Evolutionary conservation across 2,329 filamentous ascomycete species (phyloP), one percentile per base, ranked within the genome.

Genomic region (Xylariaceae sp.): DNA sequence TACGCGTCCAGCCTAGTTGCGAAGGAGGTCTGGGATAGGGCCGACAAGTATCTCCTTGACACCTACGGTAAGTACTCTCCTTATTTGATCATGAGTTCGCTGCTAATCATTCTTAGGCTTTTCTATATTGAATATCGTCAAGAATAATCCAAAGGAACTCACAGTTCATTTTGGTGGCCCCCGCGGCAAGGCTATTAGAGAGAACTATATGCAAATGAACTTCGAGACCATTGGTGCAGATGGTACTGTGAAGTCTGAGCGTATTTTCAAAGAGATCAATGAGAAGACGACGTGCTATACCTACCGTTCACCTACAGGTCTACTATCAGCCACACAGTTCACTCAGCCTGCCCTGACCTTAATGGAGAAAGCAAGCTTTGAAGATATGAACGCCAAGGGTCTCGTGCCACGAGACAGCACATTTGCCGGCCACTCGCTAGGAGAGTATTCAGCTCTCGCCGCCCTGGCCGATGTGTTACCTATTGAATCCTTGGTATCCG

Each of bases 131-230:
- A 92, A 97, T 75, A 99, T 99, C 68, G 94, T 99, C 74, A 95
- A 92, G 82, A 99, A 97, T 81, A 99, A 99, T 77, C 94, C 94
- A 60, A 97, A 97, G 81, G 94, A 97, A 77, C 86, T 99, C 50
- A 99, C 95, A 4, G 91, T 99, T 61, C 90, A 99, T 80, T 99
- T 99, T 70, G 94, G 95, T 77, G 94, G 94, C 42, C 92, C 94
- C 58, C 89, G 91, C 54, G 94, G 94, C 70, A 99, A 97, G 78
- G 92, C 91, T 45, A 99, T 99, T 65, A 91, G 94, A 59, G 89
- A 96, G 70, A 99, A 99, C 77, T 99, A 99, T 81, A 97, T 97
- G 89, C 87, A 93, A 55, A 99, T 99, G 94, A 97, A 93, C 41
- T 99, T 97, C 75, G 94, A 99, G 79, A 95, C 93, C n/a, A 92